Evolutionary conservation across 2,329 filamentous ascomycete genomes (phyloP).

Genomic region (Verticillium dahliae): DNA sequence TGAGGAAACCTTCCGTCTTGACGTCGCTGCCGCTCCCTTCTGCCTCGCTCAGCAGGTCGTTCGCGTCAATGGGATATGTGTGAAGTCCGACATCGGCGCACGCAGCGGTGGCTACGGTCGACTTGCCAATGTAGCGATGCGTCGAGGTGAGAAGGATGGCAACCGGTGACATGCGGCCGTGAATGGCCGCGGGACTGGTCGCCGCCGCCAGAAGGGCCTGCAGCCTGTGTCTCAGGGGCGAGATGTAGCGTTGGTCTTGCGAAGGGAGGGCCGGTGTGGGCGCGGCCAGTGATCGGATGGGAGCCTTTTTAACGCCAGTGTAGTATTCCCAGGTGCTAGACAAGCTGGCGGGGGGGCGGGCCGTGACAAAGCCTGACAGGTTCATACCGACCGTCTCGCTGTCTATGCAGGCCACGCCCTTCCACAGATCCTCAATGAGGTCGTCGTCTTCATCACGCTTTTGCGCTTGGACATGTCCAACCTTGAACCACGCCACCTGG

Average conservation of each 20-base stretch:
- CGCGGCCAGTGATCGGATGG: slow-evolving; percentile 35
- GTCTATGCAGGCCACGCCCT: slow-evolving; percentile 79
- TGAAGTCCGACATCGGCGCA: slow-evolving; percentile 88
- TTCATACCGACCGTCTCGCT: slow-evolving; percentile 82
- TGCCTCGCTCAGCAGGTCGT: slow-evolving; percentile 90
- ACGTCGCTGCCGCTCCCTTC: slow-evolving; percentile 81
- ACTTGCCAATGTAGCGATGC: slow-evolving; percentile 88
- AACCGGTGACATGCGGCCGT: slow-evolving; percentile 79
- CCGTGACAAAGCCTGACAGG: slow-evolving; percentile 81
- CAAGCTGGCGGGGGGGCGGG: slow-evolving; percentile 69
- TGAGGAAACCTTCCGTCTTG: slow-evolving; percentile 86
- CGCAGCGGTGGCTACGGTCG: slow-evolving; percentile 67
- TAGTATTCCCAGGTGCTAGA: slow-evolving; percentile 87
- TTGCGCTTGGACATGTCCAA: slow-evolving; percentile 63
- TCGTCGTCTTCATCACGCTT: slow-evolving; percentile 49
- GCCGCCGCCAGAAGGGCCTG: slow-evolving; percentile 82
- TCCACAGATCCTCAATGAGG: slow-evolving; percentile 68
- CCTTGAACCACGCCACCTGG: slow-evolving; percentile 85
- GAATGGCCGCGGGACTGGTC: slow-evolving; percentile 79
- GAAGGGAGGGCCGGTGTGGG: slow-evolving; percentile 31
- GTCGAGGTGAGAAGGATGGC: slow-evolving; percentile 86
- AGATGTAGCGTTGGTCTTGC: slow-evolving; percentile 42
- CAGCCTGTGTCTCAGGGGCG: slow-evolving; percentile 62
- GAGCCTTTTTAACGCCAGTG: slow-evolving; percentile 65
- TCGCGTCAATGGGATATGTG: slow-evolving; percentile 81